Evolutionary conservation across 768 basidiomycete genomes (phyloP).

Genomic region (Rhizopogon rudus): DNA sequence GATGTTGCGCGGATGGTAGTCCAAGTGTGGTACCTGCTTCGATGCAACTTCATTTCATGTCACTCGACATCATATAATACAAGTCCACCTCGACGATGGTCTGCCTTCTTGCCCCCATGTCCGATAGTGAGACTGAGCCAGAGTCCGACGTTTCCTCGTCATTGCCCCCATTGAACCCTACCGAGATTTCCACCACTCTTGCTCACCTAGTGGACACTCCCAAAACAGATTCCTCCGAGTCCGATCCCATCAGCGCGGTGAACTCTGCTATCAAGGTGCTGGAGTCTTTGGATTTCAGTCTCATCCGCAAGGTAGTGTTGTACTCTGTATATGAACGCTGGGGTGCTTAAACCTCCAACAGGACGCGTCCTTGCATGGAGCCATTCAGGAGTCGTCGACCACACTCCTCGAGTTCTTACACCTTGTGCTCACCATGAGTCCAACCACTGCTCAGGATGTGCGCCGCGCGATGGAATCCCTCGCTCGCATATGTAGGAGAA

Average conservation of each 20-base stretch:
- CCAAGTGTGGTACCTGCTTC: not conserved
- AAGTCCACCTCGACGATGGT: not conserved
- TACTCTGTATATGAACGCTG: not conserved
- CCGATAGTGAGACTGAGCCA: slow-evolving; percentile 52
- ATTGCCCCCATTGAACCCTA: slow-evolving; percentile 7
- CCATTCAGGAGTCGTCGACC: slow-evolving; percentile 29
- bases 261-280: slow-evolving; percentile 19
- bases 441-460: not conserved
- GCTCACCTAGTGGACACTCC: not conserved
- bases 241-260: slow-evolving; percentile 10
- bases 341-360: slow-evolving; percentile 13
- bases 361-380: slow-evolving; percentile 29
- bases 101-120: slow-evolving; percentile 16
- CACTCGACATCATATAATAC: not conserved
- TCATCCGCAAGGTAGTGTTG: slow-evolving; percentile 22
- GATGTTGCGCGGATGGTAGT: not conserved
- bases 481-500: slow-evolving; percentile 17
- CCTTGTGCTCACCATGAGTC: slow-evolving; percentile 10
- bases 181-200: not conserved
- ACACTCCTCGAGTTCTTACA: slow-evolving; percentile 29
- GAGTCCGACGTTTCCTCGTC: slow-evolving; percentile 30
- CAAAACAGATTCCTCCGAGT: not conserved
- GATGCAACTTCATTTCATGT: not conserved
- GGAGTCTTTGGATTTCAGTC: slow-evolving; percentile 22
- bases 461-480: slow-evolving; percentile 9